Evolutionary conservation across 2,329 filamentous ascomycete genomes (phyloP).

Genomic region (Claviceps cyperi): DNA sequence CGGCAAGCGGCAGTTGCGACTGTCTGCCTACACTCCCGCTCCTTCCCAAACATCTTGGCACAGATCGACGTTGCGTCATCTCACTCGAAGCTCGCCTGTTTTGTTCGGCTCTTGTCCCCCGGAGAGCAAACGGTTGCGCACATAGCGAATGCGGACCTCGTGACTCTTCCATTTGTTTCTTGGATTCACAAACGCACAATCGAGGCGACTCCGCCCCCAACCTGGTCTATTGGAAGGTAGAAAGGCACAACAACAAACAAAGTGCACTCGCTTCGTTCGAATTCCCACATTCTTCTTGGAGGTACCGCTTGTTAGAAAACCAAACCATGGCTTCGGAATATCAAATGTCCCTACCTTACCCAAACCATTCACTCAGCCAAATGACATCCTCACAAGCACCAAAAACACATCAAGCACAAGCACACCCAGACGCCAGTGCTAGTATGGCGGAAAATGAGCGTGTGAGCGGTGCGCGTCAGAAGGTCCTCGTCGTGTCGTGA

Average conservation of each 20-base stretch:
- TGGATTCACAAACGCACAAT: conserved; percentile 3
- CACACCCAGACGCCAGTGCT: background rate
- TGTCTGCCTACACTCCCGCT: background rate
- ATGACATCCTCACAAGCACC: conserved; percentile 11
- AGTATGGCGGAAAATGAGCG: background rate
- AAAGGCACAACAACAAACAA: background rate
- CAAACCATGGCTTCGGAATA: conserved; percentile 14
- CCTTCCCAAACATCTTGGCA: background rate
- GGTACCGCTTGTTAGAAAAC: background rate
- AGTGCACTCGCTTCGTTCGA: background rate
- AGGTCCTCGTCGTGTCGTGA: conserved; percentile 23
- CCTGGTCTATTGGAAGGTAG: background rate
- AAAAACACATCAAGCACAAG: background rate
- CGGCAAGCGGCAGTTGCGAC: background rate
- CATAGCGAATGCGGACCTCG: background rate
- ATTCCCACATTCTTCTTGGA: conserved; percentile 1
- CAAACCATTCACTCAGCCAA: conserved; percentile 18
- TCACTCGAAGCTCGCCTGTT: conserved; percentile 3
- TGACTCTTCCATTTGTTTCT: background rate
- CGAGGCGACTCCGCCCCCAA: background rate
- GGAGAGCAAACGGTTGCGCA: background rate
- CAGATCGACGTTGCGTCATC: conserved; percentile 2
- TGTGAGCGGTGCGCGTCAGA: conserved; percentile 12
- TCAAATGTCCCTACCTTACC: conserved; percentile 19
- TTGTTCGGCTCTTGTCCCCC: background rate